Base-by-base conservation (phyloP, 192 early-diverging fungal species). In the Obelidium mucronatum region DNA sequence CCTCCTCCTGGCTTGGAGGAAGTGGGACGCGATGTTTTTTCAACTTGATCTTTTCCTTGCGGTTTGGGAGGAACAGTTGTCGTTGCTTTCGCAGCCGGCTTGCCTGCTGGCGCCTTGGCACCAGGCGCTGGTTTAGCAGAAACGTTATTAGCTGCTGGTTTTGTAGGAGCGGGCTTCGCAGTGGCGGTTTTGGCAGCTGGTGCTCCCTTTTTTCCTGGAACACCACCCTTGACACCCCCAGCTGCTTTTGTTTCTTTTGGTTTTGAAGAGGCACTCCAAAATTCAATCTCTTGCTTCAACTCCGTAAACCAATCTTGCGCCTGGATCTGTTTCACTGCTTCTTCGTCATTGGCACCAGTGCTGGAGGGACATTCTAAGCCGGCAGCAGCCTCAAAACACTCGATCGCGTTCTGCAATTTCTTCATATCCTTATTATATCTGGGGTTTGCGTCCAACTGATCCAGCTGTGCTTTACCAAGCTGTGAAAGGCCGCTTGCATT, bases 371-470 rank as follows among this genome's bases (percentile, higher is more conserved):
- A n/a, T 71, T 79, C 76, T 15, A 72, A 54, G 28, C n/a, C 73
- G 2, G 78, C 60, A 33, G 79, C 71, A 4, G 82, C 82, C 31
- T 39, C 40, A 64, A 83, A 83, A 22, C 76, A 40, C 60, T 78
- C 71, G 24, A 80, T 79, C 13, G 79, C 75, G 33, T 78, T 54
- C 1, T 67, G 53, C 42, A 83, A 37, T 75, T 69, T 66, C 26
- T 30, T 15, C 1, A 39, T 0, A 22, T 17, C 30, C 44, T 60
- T 61, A 2, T 24, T n/a, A 35, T 31, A 62, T 40, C 0, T 33
- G 5, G 73, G 55, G 37, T 79, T 54, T 13, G 28, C 31, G 28
- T 83, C 82, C 51, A 70, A 60, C 40, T 70, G 39, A 1, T 77
- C 53, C 28, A 83, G 58, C 44, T 83, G 81, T 2, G 69, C 62